Conservation (phyloP, 2,329 filamentous ascomycete species). For the Trichoderma asperellum region DNA sequence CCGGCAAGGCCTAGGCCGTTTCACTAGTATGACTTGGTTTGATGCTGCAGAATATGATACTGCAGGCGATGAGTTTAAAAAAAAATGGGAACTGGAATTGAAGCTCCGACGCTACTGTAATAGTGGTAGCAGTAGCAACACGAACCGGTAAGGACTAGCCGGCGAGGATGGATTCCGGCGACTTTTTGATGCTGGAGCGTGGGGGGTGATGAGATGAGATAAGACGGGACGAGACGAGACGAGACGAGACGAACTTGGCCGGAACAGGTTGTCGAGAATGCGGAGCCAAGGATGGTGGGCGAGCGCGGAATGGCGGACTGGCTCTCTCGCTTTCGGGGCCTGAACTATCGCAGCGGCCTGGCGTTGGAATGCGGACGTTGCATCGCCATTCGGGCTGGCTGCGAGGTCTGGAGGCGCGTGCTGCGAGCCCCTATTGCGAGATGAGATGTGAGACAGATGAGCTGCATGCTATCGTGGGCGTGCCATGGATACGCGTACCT, state of each 20-base stretch:
- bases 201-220: constrained; percentile 3
- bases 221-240: background rate
- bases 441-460: constrained; percentile 5
- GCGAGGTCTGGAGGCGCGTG: background rate
- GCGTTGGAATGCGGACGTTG: constrained; percentile 11
- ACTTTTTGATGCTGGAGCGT: background rate
- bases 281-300: background rate
- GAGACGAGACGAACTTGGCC: background rate
- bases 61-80: background rate
- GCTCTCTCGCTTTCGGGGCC: background rate
- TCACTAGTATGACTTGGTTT: constrained; percentile 20
- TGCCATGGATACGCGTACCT: constrained; percentile 10
- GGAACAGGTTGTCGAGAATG: background rate
- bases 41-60: constrained; percentile 13
- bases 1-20: constrained; percentile 22
- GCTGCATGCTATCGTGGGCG: constrained; percentile 14
- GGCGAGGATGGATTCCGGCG: background rate
- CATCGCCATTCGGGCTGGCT: background rate
- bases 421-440: constrained; percentile 14
- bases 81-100: constrained; percentile 16
- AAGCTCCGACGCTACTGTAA: constrained; percentile 14
- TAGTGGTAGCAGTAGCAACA: background rate
- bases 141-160: constrained; percentile 1
- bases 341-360: background rate
- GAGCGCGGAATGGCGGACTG: background rate